phyloP scores from a whole-genome alignment of 345 rosid genomes.

The Syzygium oleosum region DNA sequence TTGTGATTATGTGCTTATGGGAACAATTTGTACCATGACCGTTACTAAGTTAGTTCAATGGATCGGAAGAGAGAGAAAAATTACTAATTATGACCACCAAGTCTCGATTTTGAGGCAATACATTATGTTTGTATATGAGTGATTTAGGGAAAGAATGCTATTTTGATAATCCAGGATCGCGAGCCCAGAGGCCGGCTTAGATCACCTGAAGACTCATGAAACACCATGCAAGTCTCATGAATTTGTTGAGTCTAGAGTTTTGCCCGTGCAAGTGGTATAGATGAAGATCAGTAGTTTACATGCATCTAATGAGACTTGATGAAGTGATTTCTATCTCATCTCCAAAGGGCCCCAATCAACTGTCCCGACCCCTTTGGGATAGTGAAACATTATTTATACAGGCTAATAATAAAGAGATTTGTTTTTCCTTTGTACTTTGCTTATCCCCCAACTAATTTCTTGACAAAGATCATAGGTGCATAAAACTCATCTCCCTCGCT shows the following conservation, averaged over 20 bases:
- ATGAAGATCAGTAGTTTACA: background rate
- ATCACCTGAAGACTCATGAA: background rate
- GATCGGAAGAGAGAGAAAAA: background rate
- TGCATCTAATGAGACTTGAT: no score
- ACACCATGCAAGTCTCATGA: background rate
- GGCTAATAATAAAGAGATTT: background rate
- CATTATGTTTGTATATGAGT: background rate
- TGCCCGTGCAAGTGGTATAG: background rate
- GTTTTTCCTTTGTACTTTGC: background rate
- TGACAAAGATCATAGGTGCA: background rate
- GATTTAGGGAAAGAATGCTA: background rate
- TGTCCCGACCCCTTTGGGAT: background rate
- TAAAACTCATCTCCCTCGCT: background rate
- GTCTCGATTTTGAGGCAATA: background rate
- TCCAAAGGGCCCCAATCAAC: background rate
- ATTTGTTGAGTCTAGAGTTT: background rate
- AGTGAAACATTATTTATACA: background rate
- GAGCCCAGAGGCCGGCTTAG: background rate
- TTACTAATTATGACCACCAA: background rate
- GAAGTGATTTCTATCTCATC: background rate
- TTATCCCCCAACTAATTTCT: background rate
- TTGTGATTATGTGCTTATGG: background rate
- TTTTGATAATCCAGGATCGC: accelerated
- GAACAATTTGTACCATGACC: background rate
- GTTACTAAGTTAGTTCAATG: background rate